Evolutionary conservation across 176 grass and related monocot species (phyloP).

Genomic region (Carex pumila): DNA sequence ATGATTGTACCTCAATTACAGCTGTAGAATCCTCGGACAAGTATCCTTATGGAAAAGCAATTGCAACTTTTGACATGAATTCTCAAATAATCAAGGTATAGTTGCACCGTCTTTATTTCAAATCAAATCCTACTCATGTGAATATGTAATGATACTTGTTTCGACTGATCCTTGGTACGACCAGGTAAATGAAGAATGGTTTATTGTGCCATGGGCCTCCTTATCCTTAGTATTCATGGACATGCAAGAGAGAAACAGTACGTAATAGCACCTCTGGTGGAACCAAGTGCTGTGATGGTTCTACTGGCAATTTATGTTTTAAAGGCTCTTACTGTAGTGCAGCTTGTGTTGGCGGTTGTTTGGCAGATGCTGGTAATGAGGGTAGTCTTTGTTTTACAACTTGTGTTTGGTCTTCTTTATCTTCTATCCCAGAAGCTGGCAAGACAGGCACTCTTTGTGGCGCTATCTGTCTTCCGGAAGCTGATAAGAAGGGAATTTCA

Average conservation of each 20-base stretch:
- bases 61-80: constrained; percentile 53
- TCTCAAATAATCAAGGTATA: constrained; percentile 48
- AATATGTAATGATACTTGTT: background rate
- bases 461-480: too few relatives aligned
- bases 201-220: constrained; percentile 36
- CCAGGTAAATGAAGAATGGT: constrained; percentile 52
- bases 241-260: background rate
- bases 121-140: background rate
- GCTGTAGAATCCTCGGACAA: constrained; percentile 48
- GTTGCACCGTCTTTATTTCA: background rate
- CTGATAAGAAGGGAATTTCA: too few relatives aligned
- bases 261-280: too few relatives aligned
- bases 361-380: too few relatives aligned
- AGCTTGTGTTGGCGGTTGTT: too few relatives aligned
- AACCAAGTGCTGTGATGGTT: background rate
- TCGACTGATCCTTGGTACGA: background rate
- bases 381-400: too few relatives aligned
- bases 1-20: constrained; percentile 34
- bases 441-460: too few relatives aligned
- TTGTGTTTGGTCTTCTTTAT: too few relatives aligned
- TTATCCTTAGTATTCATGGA: constrained; percentile 24
- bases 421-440: too few relatives aligned
- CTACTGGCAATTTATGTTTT: too few relatives aligned
- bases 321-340: too few relatives aligned
- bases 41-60: constrained; percentile 59